Conservation (phyloP, 2,329 filamentous ascomycete species). For the Elsinoe australis region DNA sequence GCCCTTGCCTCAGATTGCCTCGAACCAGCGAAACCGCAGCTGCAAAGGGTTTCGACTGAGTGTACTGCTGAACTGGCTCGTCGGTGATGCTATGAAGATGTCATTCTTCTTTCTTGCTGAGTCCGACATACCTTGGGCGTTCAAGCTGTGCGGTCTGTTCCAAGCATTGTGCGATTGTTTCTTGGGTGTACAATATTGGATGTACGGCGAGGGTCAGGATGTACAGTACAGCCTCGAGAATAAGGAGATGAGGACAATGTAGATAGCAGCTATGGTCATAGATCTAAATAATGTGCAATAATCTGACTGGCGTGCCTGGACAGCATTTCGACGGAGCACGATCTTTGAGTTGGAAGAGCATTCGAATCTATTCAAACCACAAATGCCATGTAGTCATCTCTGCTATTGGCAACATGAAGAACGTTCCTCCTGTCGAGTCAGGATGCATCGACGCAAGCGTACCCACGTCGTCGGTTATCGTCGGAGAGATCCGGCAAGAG, state of each 20-base stretch:
- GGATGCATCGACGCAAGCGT: not conserved
- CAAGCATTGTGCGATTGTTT: constrained; percentile 70
- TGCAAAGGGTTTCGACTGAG: constrained; percentile 72
- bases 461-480: not conserved
- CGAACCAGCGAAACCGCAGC: constrained; percentile 60
- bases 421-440: not conserved
- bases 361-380: too few species aligned
- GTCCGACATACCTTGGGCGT: constrained; percentile 62
- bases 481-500: constrained; percentile 1
- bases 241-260: constrained; percentile 19
- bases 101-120: constrained; percentile 66
- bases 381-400: not conserved
- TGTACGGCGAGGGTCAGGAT: constrained; percentile 53
- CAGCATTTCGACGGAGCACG: too few species aligned
- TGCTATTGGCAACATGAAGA: not conserved
- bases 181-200: constrained; percentile 65
- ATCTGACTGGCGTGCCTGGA: too few species aligned
- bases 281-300: not conserved
- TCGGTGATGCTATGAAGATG: constrained; percentile 80
- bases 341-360: too few species aligned
- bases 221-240: constrained; percentile 14
- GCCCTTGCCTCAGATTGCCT: constrained; percentile 67
- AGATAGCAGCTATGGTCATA: not conserved
- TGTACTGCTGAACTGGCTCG: constrained; percentile 68
- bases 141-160: constrained; percentile 76